Evolutionary conservation across 768 basidiomycete species (phyloP).

Genomic region (Pleurotus djamor): DNA sequence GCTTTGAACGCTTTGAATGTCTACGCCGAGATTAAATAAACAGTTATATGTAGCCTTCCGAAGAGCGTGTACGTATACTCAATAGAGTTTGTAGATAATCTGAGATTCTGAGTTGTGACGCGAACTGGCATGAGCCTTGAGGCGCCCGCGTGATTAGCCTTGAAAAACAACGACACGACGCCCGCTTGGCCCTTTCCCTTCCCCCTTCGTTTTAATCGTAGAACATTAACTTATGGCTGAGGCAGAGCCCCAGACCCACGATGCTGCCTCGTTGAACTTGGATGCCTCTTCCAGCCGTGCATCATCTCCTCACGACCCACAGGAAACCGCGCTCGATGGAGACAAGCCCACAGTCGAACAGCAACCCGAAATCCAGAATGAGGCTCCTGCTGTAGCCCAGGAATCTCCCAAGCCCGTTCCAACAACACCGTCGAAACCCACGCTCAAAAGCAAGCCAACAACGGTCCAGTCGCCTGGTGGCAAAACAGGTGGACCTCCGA

Average conservation of each 20-base stretch:
- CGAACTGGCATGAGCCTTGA: constrained; percentile 2
- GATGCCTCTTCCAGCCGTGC: constrained; percentile 12
- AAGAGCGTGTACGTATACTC: no score
- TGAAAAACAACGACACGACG: neutral
- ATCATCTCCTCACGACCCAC: constrained; percentile 24
- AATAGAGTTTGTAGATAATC: neutral
- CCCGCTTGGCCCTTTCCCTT: neutral
- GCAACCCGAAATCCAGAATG: constrained; percentile 6
- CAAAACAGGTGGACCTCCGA: constrained; percentile 47
- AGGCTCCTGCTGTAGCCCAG: constrained; percentile 12
- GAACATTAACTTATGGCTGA: constrained; percentile 8
- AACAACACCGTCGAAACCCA: constrained; percentile 13
- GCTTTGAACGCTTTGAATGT: constrained; percentile 74
- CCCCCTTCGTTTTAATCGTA: constrained; percentile 2
- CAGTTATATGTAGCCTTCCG: neutral
- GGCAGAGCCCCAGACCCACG: constrained; percentile 6
- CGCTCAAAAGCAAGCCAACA: constrained; percentile 9
- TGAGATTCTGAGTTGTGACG: neutral
- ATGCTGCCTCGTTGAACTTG: constrained; percentile 5
- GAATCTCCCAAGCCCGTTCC: constrained; percentile 18
- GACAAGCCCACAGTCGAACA: constrained; percentile 9
- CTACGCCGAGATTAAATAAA: constrained; percentile 36
- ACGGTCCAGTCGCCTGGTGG: constrained; percentile 37
- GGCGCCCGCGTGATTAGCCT: neutral
- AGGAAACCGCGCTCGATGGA: constrained; percentile 22